Percentiles rank a stretch among this genome's conserved stretches.
Conservation (phyloP, 768 basidiomycete species). For the Cubamyces sp. region DNA sequence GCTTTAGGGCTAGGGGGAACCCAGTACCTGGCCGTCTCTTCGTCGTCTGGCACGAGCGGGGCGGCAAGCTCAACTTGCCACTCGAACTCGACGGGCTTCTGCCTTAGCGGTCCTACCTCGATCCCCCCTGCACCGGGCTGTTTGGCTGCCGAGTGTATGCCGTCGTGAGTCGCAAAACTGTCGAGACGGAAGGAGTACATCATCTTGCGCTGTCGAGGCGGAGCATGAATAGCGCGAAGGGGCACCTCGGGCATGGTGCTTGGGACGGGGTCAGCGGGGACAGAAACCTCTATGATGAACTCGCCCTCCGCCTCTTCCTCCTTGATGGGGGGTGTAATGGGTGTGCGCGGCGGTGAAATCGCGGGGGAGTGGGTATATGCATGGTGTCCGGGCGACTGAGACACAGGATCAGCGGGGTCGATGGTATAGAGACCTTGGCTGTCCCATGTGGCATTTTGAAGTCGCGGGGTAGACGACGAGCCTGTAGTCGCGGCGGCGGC, state of each 20-base stretch:
- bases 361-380: constrained; percentile 8
- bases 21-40: constrained; percentile 1
- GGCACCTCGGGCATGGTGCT: constrained; percentile 49
- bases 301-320: constrained; percentile 24
- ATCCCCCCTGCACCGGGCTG: constrained; percentile 31
- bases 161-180: constrained; percentile 66
- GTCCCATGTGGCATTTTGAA: constrained; percentile 22
- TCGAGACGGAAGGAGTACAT: constrained; percentile 81
- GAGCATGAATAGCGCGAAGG: constrained; percentile 75
- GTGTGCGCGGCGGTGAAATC: not conserved
- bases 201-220: constrained; percentile 70
- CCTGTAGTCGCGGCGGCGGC: not conserved
- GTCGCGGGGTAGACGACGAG: constrained; percentile 10
- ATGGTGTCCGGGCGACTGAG: constrained; percentile 1
- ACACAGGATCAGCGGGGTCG: constrained; percentile 18
- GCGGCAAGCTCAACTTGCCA: constrained; percentile 55
- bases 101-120: constrained; percentile 60
- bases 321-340: constrained; percentile 20
- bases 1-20: not conserved
- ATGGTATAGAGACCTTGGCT: constrained; percentile 24
- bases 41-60: constrained; percentile 17
- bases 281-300: constrained; percentile 28
- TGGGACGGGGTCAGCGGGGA: constrained; percentile 13
- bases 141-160: constrained; percentile 41
- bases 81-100: constrained; percentile 65